These are phyloP conservation scores for Pulveroboletus sp. DNA, from an alignment of 768 basidiomycete genomes.

Conservation along the genomic window DNA sequence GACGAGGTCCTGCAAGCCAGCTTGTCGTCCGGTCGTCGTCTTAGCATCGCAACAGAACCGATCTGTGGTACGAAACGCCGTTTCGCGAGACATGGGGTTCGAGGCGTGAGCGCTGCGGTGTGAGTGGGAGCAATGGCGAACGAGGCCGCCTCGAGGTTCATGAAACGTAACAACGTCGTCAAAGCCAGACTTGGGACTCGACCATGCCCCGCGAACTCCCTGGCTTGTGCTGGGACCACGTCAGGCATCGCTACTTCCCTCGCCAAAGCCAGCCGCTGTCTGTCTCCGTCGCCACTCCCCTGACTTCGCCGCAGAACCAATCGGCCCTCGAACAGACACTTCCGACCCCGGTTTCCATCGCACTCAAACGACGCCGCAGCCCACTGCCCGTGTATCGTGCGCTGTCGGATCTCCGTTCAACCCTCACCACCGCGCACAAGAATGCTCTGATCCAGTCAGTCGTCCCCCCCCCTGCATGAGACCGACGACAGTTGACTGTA, in stretches of 20 bases:
- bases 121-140: not conserved
- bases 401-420: conserved; percentile 15
- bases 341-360: not conserved
- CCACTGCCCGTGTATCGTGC: not conserved
- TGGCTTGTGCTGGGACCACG: conserved; percentile 53
- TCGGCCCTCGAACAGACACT: not conserved
- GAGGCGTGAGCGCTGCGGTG: not conserved
- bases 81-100: not conserved
- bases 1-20: not conserved
- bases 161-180: not conserved
- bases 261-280: not conserved
- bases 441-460: conserved; percentile 27
- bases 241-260: conserved; percentile 51
- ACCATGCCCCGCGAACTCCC: conserved; percentile 49
- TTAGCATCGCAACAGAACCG: not conserved
- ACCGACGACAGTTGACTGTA: not conserved
- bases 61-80: not conserved
- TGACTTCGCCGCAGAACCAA: not conserved
- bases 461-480: not conserved
- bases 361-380: not conserved
- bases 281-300: not conserved
- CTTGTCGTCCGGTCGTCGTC: too few species aligned
- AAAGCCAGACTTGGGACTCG: not conserved
- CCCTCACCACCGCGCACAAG: conserved; percentile 15
- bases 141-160: not conserved